Conservation (phyloP, 2,329 filamentous ascomycete species). For the Colletotrichum euphorbiae region DNA sequence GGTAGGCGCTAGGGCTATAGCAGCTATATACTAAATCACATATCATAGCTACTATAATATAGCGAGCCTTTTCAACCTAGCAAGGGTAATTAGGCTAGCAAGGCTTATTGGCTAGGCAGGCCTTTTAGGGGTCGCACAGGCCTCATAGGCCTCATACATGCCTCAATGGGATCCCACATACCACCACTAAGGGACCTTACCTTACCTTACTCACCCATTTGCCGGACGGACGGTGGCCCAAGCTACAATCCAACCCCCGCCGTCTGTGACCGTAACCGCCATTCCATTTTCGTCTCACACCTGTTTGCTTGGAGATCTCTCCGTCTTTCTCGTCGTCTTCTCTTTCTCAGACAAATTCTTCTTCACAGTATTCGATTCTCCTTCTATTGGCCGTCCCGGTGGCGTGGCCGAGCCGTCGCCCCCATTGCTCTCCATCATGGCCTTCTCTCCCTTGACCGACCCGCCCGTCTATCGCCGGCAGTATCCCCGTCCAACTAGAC, state of each 20-base stretch:
- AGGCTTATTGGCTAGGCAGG: no score
- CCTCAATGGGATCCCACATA: no score
- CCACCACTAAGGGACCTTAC: no score
- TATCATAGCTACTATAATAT: no score
- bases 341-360: background rate
- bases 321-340: slow-evolving; percentile 1
- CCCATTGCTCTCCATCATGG: slow-evolving; percentile 4
- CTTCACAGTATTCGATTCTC: background rate
- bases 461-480: slow-evolving; percentile 34
- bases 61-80: no score
- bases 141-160: no score
- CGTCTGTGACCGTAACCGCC: slow-evolving; percentile 35
- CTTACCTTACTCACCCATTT: background rate
- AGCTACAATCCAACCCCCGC: slow-evolving; percentile 32
- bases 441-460: slow-evolving; percentile 27
- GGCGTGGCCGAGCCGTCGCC: slow-evolving; percentile 25
- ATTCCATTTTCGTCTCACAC: slow-evolving; percentile 31
- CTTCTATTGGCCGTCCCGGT: slow-evolving; percentile 28
- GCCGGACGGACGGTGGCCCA: slow-evolving; percentile 29
- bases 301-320: slow-evolving; percentile 2
- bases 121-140: no score
- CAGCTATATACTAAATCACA: no score
- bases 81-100: no score
- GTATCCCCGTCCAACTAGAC: slow-evolving; percentile 38
- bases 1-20: no score